Base-by-base conservation (phyloP, 1,139 yeast species). In the Hyphopichia fennica region DNA sequence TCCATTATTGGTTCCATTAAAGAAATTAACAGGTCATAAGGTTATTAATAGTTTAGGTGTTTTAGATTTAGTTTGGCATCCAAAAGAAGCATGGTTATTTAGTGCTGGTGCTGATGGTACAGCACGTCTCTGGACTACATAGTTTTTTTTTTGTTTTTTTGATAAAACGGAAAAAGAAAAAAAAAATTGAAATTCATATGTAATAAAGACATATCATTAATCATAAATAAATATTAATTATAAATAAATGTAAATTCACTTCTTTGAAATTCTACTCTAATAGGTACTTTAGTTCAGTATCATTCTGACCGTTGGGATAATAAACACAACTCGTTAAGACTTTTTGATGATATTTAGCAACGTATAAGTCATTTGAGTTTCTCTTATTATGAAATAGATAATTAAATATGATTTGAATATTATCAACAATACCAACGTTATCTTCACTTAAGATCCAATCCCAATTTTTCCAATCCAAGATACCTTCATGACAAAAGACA, bases 101-200 rank as follows among this genome's bases (percentile, higher is more conserved):
- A 85, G 95, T 62, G 90, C 96, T n/a, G 99, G 98, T 54, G 98
- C 98, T 18, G 99, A 95, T 65, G 91, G 96, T 47, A 84, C 93
- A 41, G 98, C 97, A 16, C 83, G 96, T 60, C 74, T 93, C 59
- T 93, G 99, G 99, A 93, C 99, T 33, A 87, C 96, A 16, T 73
- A 65, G 51, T 35, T 35, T 4, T 25, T n/a, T n/a, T n/a, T n/a
- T n/a, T n/a, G n/a, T n/a, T n/a, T n/a, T n/a, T n/a, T n/a, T n/a
- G n/a, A n/a, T n/a, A 8, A 28, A 13, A 7, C 15, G 6, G 30
- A 10, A 28, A 13, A 5, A 5, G 13, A 28, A 28, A 9, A n/a
- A 28, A 28, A 28, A 9, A 28, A 34, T n/a, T 25, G 23, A 10
- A 17, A 36, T 38, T 29, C 41, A 45, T 40, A 37, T 39, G 9